Evolutionary conservation across 768 basidiomycete species (phyloP).

Genomic region (Ephemerocybe angulata): DNA sequence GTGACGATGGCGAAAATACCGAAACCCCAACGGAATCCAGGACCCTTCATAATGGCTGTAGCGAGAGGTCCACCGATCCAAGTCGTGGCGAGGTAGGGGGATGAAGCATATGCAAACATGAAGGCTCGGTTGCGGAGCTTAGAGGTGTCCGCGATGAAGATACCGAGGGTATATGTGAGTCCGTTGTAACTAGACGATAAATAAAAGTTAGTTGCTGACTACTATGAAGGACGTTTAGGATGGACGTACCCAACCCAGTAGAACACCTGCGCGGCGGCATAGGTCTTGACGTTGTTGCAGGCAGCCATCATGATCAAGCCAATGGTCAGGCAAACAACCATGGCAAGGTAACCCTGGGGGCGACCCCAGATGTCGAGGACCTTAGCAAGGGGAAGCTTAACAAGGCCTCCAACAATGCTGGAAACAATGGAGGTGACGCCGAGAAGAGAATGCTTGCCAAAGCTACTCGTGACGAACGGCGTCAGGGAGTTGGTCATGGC

Average conservation of each 20-base stretch:
- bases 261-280: conserved; percentile 1
- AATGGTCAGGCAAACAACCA: neutral
- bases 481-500: neutral
- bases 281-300: conserved; percentile 1
- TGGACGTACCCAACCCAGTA: neutral
- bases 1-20: neutral
- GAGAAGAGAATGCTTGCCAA: conserved; percentile 1
- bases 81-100: neutral
- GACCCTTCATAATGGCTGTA: neutral
- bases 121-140: conserved; percentile 1
- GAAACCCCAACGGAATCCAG: conserved; percentile 1
- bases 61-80: conserved; percentile 1
- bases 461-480: neutral
- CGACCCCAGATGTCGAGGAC: conserved; percentile 1
- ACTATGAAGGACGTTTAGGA: neutral
- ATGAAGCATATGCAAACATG: conserved; percentile 1
- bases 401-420: neutral
- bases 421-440: neutral
- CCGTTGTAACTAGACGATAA: neutral
- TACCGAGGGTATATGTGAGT: neutral
- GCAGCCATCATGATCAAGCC: conserved; percentile 1
- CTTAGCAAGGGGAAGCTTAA: conserved; percentile 1
- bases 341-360: neutral
- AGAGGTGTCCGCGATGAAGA: conserved; percentile 1
- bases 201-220: neutral